These are phyloP conservation scores for Nitzschia inconspicua DNA, from an alignment of 108 stramenopile genomes.

Conservation along the genomic window DNA sequence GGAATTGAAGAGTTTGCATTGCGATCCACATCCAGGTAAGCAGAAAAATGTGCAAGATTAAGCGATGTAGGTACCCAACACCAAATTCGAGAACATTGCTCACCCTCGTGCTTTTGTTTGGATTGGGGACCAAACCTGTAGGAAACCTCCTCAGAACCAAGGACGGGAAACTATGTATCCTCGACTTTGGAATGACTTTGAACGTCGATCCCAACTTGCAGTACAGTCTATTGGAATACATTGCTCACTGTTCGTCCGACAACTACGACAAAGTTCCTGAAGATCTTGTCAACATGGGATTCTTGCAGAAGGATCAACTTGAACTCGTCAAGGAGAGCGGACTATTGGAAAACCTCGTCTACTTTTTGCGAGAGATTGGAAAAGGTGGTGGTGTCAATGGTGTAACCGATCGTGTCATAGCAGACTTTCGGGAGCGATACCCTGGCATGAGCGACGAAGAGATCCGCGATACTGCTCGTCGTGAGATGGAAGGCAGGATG, in stretches of 20 bases:
- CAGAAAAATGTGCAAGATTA: too few species aligned
- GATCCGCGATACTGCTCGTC: conserved; percentile 23
- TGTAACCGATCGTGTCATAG: conserved; percentile 43
- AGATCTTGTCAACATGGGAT: conserved; percentile 72
- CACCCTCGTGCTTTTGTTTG: too few species aligned
- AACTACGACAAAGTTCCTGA: conserved; percentile 70
- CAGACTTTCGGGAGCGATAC: conserved; percentile 26
- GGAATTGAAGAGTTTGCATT: conserved; percentile 36
- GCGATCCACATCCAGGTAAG: conserved; percentile 47
- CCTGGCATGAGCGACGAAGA: conserved; percentile 31
- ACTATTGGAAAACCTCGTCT: conserved; percentile 49
- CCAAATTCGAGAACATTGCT: too few species aligned
- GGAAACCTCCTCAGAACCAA: conserved; percentile 71
- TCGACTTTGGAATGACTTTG: conserved; percentile 68
- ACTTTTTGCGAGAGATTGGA: conserved; percentile 43
- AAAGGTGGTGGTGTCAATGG: conserved; percentile 54
- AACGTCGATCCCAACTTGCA: conserved; percentile 60
- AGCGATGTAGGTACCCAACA: too few species aligned
- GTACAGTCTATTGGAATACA: conserved; percentile 70
- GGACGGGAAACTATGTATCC: conserved; percentile 75
- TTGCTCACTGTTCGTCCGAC: conserved; percentile 73
- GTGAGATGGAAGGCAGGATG: conserved; percentile 36
- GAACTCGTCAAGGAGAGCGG: conserved; percentile 50
- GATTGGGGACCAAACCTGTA: too few species aligned
- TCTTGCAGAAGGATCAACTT: conserved; percentile 54